Evolutionary conservation across 2,329 filamentous ascomycete genomes (phyloP).

Genomic region (Apiospora sp.): DNA sequence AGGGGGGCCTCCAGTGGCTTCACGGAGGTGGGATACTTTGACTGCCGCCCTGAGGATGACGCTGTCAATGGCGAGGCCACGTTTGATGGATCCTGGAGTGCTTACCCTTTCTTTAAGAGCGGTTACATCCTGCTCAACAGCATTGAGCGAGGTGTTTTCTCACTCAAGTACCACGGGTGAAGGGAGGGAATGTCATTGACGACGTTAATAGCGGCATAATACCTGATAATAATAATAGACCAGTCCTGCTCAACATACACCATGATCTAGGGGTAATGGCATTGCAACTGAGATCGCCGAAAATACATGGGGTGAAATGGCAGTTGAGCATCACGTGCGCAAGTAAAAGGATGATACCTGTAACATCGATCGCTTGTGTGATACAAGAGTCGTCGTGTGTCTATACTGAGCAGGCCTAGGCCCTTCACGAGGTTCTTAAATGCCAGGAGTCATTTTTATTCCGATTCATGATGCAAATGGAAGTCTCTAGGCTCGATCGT

Average conservation of each 20-base stretch:
- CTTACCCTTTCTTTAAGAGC: conserved; percentile 52
- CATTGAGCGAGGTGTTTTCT: conserved; percentile 55
- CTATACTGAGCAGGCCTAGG: neutral
- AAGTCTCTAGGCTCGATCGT: neutral
- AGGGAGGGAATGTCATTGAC: neutral
- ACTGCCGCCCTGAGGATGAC: conserved; percentile 56
- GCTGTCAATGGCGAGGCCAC: conserved; percentile 42
- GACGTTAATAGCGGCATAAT: neutral
- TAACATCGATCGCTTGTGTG: conserved; percentile 6
- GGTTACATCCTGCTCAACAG: conserved; percentile 55
- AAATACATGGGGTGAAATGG: neutral
- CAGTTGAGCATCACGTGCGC: neutral
- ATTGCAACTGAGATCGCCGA: neutral
- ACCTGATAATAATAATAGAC: neutral
- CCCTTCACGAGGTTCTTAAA: neutral
- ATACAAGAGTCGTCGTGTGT: neutral
- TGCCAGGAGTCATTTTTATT: neutral
- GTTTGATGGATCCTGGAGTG: conserved; percentile 51
- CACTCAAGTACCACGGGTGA: conserved; percentile 44
- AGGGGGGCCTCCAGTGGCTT: conserved; percentile 42
- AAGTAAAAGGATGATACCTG: neutral
- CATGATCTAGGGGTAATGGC: neutral
- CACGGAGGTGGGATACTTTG: conserved; percentile 51
- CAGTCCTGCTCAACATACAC: neutral
- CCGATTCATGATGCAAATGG: neutral